phyloP scores from a whole-genome alignment of 805 yeast genomes.

The Starmerella stigmatis region DNA sequence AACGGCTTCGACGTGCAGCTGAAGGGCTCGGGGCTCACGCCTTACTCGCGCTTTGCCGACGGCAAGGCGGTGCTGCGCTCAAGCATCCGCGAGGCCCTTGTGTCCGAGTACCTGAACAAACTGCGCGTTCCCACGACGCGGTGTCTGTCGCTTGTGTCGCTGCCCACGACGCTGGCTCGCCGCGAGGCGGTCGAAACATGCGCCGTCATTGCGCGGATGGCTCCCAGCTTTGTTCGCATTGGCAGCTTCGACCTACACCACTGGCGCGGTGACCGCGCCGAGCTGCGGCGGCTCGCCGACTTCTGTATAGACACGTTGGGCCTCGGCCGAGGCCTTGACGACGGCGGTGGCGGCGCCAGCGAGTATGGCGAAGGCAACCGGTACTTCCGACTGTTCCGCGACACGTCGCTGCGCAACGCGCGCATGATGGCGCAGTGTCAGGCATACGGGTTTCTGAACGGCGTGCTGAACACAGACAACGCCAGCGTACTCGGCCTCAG shows the following conservation, averaged over 20 bases:
- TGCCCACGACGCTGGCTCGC: constrained; percentile 70
- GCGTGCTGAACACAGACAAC: constrained; percentile 90
- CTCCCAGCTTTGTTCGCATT: constrained; percentile 75
- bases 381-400: constrained; percentile 64
- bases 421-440: constrained; percentile 75
- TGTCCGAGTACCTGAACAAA: constrained; percentile 68
- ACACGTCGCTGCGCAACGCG: constrained; percentile 66
- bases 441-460: constrained; percentile 83
- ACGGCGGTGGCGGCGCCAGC: constrained; percentile 26
- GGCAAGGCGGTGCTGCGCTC: constrained; percentile 90
- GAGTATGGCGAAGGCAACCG: constrained; percentile 23
- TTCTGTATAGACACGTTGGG: constrained; percentile 44
- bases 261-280: constrained; percentile 57
- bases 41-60: constrained; percentile 89
- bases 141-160: constrained; percentile 58
- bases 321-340: constrained; percentile 5
- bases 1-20: constrained; percentile 60
- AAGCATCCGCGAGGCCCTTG: constrained; percentile 75
- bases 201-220: constrained; percentile 74
- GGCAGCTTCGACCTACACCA: constrained; percentile 82
- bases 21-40: constrained; percentile 88
- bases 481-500: constrained; percentile 81
- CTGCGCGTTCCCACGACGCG: constrained; percentile 82
- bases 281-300: constrained; percentile 54
- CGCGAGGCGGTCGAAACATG: constrained; percentile 65